Evolutionary conservation across 306 rosid species (phyloP).

Genomic region (Cucumis melo): DNA sequence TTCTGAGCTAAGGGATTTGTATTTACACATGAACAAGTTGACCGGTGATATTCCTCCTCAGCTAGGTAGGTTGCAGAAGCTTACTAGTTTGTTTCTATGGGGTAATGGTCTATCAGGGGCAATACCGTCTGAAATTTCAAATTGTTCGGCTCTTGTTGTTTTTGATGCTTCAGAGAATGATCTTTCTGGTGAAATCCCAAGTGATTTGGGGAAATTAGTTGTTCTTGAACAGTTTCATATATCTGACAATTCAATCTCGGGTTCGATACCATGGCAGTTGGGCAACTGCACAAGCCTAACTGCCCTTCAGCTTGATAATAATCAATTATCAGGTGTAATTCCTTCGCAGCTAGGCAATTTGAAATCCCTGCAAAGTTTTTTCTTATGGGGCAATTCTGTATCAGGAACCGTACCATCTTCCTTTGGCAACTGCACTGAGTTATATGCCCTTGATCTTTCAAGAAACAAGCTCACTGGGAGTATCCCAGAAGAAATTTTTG

Average conservation of each 20-base stretch:
- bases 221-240: constrained; percentile 84
- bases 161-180: constrained; percentile 75
- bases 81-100: constrained; percentile 75
- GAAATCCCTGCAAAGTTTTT: constrained; percentile 57
- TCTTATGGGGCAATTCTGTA: constrained; percentile 82
- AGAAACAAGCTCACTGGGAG: constrained; percentile 82
- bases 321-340: constrained; percentile 76
- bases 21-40: constrained; percentile 73
- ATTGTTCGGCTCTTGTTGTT: constrained; percentile 72
- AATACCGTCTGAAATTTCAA: constrained; percentile 71
- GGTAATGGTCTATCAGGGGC: constrained; percentile 58
- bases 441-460: constrained; percentile 88
- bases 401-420: constrained; percentile 82
- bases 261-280: constrained; percentile 66
- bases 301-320: constrained; percentile 85
- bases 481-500: constrained; percentile 83
- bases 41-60: constrained; percentile 63
- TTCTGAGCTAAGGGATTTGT: constrained; percentile 70
- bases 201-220: constrained; percentile 61
- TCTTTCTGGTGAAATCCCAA: constrained; percentile 60
- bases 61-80: constrained; percentile 65
- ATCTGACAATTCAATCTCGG: constrained; percentile 63
- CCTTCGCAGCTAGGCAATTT: constrained; percentile 72
- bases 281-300: constrained; percentile 84
- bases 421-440: constrained; percentile 84